Base-by-base conservation (phyloP, 495 filamentous ascomycete genomes). In the Xylaria longipes region DNA sequence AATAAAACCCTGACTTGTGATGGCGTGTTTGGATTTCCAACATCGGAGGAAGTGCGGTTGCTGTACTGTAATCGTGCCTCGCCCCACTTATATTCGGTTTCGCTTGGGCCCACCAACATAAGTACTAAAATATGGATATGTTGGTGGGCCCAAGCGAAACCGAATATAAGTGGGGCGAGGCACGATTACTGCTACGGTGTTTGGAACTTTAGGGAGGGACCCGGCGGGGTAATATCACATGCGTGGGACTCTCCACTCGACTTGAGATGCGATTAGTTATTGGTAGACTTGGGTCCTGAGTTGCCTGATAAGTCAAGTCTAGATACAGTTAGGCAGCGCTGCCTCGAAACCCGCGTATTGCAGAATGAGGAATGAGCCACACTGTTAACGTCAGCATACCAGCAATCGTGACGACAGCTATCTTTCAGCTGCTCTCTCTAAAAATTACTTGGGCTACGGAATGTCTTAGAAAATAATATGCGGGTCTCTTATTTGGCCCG, bases 281-380 rank as follows among this genome's bases (percentile, higher is more conserved):
- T 60, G 57, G 57, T 60, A 22, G 57, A 37, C 1, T 60, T 60
- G 0, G 31, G 31, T 37, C 7, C 31, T 12, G 31, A 37, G 9
- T 60, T 60, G 31, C 57, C 57, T 37, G 57, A 60, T 60, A 60
- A 60, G 57, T 60, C 57, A 60, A 60, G 25, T 60, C 56, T 60
- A 1, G 6, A 60, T n/a, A 37, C 17, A 12, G 31, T 60, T 60
- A 60, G 57, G 57, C n/a, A 35, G 57, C 57, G 2, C 52, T 56
- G 27, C 5, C 25, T 29, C 52, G 5, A 17, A 31, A 31, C 14
- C 27, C 25, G 27, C 17, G 31, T 22, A 37, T 35, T 20, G 58
- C 22, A 35, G 58, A 41, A 43, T 63, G 37, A 63, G 58, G 58
- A 41, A 43, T 63, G 37, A 63, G 60, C 60, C 60, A 63, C 60